phyloP scores from a whole-genome alignment of 2,329 filamentous ascomycete genomes.

The Periconia macrospinosa region DNA sequence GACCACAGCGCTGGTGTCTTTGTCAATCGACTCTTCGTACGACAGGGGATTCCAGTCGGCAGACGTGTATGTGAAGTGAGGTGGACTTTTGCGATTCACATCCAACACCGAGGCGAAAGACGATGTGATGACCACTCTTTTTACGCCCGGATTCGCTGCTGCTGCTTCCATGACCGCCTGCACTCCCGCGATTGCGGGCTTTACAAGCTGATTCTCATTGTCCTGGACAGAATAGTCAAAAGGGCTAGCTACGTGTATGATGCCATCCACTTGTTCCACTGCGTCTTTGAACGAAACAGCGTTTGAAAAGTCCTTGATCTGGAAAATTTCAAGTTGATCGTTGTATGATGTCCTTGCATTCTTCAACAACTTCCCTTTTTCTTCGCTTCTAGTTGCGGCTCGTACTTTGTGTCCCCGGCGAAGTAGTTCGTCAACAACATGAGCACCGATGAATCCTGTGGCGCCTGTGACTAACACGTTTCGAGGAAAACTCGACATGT shows the following conservation, averaged over 20 bases:
- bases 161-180: conserved; percentile 44
- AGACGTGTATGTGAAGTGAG: conserved; percentile 20
- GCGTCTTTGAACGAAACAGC: conserved; percentile 42
- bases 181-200: conserved; percentile 52
- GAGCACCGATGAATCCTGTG: conserved; percentile 27
- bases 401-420: conserved; percentile 13
- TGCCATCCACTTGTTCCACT: conserved; percentile 46
- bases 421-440: conserved; percentile 20
- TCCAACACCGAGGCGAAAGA: conserved; percentile 17
- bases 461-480: conserved; percentile 24
- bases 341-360: conserved; percentile 41
- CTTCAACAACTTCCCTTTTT: conserved; percentile 37
- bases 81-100: conserved; percentile 7
- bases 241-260: conserved; percentile 52
- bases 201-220: conserved; percentile 51
- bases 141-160: conserved; percentile 6
- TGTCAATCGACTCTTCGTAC: conserved; percentile 21
- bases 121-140: conserved; percentile 22
- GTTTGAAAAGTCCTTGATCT: conserved; percentile 48
- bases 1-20: conserved; percentile 12
- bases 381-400: conserved; percentile 11
- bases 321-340: conserved; percentile 46
- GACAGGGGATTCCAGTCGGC: conserved; percentile 30
- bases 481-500: neutral
- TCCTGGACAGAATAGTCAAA: conserved; percentile 49